phyloP scores from a whole-genome alignment of 495 filamentous ascomycete species.

The Xylaria sp. region DNA sequence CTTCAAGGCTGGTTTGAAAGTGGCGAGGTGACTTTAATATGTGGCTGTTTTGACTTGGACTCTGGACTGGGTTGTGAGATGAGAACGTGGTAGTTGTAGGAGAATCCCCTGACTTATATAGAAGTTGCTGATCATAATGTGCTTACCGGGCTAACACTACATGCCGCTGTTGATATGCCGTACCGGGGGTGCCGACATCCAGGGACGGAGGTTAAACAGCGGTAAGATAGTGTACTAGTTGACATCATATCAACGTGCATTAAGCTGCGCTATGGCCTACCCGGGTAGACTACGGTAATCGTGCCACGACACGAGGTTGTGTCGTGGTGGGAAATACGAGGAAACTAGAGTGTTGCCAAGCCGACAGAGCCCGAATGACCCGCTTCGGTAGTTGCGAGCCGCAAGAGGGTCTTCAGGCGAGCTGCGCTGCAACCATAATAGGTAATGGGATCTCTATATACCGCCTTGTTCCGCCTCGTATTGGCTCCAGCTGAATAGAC shows the following conservation, averaged over 20 bases:
- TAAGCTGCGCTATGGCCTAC: neutral
- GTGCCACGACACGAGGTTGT: neutral
- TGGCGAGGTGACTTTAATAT: neutral
- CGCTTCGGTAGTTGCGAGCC: constrained; percentile 16
- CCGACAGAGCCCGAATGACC: neutral
- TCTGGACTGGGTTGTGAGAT: neutral
- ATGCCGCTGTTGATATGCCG: neutral
- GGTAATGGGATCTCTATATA: neutral
- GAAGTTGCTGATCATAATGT: neutral
- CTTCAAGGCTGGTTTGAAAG: neutral
- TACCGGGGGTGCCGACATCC: neutral
- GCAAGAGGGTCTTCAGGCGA: no score
- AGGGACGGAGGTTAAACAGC: neutral
- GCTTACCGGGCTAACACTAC: neutral
- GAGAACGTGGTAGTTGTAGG: neutral
- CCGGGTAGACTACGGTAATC: neutral
- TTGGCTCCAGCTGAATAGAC: constrained; percentile 1
- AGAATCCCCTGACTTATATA: constrained; percentile 2
- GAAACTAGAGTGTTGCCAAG: neutral
- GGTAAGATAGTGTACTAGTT: neutral
- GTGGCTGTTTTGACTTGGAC: neutral
- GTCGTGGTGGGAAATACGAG: neutral
- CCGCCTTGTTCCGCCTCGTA: neutral
- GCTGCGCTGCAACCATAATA: neutral
- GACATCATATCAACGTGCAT: constrained; percentile 12